A percentile compares a stretch with the other conserved stretches of the same genome.
phyloP scores from a whole-genome alignment of 257 asterid species.

The Capsicum pubescens region DNA sequence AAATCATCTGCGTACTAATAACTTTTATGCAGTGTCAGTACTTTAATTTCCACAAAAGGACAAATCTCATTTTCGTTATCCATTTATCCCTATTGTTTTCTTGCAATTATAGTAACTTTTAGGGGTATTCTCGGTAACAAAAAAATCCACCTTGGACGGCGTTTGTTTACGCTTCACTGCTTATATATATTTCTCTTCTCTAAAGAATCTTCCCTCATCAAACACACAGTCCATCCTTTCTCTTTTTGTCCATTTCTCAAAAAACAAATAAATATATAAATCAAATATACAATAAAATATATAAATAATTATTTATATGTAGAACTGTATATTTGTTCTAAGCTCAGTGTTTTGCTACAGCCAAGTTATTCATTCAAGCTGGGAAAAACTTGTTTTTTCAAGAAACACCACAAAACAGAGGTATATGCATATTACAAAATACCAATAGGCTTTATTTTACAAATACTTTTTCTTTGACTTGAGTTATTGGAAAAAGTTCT shows the following conservation, averaged over 20 bases:
- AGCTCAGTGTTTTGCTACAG: neutral
- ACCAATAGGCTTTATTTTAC: neutral
- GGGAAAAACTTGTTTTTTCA: neutral
- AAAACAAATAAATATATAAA: neutral
- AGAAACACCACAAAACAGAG: neutral
- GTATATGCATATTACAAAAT: neutral
- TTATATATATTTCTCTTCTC: neutral
- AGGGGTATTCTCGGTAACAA: neutral
- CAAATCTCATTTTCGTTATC: neutral
- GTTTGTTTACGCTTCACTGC: neutral
- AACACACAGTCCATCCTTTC: neutral
- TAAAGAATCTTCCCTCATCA: neutral
- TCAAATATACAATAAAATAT: neutral
- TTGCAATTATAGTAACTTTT: neutral
- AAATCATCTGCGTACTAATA: neutral
- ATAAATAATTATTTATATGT: neutral
- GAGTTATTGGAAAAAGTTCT: neutral
- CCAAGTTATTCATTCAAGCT: neutral
- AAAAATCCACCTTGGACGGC: neutral
- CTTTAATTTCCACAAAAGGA: neutral
- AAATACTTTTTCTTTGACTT: neutral
- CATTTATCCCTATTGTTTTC: neutral
- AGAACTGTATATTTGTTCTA: neutral
- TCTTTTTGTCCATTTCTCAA: conserved; percentile 15
- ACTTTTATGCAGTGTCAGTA: neutral